Evolutionary conservation across 208 protist species (phyloP).

Genomic region (Naegleria fowleri): DNA sequence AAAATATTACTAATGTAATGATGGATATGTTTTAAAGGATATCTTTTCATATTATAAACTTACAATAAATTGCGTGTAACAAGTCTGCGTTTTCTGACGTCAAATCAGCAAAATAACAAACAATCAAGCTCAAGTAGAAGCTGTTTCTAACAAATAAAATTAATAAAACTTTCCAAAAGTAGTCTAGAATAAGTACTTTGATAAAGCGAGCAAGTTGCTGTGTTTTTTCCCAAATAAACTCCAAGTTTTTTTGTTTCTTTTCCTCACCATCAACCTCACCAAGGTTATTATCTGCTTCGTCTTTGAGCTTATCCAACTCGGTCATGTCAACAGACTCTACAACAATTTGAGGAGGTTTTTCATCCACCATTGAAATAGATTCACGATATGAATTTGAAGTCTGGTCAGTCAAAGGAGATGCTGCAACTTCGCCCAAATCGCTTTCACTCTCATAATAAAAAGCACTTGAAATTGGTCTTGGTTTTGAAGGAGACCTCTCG

Average conservation of each 20-base stretch:
- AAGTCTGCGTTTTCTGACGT: not conserved
- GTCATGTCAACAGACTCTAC: not conserved
- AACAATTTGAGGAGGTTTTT: not conserved
- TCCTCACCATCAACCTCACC: not conserved
- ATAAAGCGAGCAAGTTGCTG: not conserved
- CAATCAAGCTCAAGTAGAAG: not conserved
- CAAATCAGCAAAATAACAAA: constrained; percentile 15
- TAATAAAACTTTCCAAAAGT: not conserved
- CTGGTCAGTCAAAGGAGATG: not conserved
- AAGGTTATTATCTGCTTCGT: not conserved
- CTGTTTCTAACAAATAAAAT: not conserved
- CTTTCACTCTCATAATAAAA: not conserved
- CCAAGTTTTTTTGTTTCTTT: not conserved
- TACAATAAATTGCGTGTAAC: not conserved
- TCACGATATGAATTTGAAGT: not conserved
- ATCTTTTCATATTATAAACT: not conserved
- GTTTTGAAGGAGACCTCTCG: no score
- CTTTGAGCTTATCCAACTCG: not conserved
- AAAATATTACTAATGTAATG: constrained; percentile 11
- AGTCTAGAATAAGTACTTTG: not conserved
- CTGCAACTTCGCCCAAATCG: not conserved
- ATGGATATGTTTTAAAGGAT: no score
- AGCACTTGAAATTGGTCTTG: no score
- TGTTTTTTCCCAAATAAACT: not conserved
- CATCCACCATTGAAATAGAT: not conserved